Base-by-base conservation (phyloP, 495 filamentous ascomycete genomes). In the Penicillium atrosanguineum region DNA sequence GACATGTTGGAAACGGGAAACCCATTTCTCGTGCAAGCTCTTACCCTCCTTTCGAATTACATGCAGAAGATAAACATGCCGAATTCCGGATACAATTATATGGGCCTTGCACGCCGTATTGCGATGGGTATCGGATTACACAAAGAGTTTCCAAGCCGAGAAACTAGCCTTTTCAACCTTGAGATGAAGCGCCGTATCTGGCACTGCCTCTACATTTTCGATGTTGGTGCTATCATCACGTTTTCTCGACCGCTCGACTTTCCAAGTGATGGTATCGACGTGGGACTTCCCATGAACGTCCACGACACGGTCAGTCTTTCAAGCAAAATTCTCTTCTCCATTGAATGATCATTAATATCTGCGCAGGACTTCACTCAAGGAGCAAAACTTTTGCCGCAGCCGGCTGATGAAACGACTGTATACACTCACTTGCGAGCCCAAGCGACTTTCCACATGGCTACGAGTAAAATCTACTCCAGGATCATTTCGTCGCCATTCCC, bases 51-150 rank as follows among this genome's bases (percentile, higher is more conserved):
- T 7, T 59, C 60, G 14, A 64, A 61, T 29, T 61, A 56, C 26
- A 46, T 61, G 23, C 57, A 61, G 41, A 64, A 64, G 23, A 46
- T 57, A 44, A 55, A 64, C 25, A 60, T 57, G 26, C 61, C 57
- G 3, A 64, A 64, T 23, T 61, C 61, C 1, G 52, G 61, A 0
- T 64, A 64, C 14, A 60, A 61, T 37, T 64, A 58, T 15, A 53
- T 51, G 29, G 61, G 61, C 4, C 43, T 64, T 8, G 61, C 57
- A 0, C 43, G 46, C n/a, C 57, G 61, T 1, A 58, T 60, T 42
- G 61, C 61, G 20, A 58, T 64, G 57, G 61, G 57, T 0, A 60
- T 61, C 36, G 61, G 57, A 0, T 42, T 64, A 2, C 53, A 63
- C 28, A 63, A 63, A 51, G 56, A 63, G n/a, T 49, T 59, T 37